phyloP scores from a whole-genome alignment of 306 rosid genomes.

The Ochetophila trinervis region DNA sequence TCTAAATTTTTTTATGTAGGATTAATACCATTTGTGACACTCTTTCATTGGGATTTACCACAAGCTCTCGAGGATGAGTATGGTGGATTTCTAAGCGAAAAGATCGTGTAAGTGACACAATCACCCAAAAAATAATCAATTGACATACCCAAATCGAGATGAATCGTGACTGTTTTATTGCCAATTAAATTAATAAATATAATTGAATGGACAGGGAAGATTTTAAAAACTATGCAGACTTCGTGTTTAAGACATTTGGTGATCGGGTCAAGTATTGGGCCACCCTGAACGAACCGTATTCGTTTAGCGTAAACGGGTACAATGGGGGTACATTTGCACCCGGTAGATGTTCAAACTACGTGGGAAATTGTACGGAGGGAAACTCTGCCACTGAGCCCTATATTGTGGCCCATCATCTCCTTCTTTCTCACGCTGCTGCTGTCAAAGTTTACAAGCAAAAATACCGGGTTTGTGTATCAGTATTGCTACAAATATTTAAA shows the following conservation, averaged over 20 bases:
- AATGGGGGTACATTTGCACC: conserved; percentile 35
- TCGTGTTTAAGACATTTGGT: conserved; percentile 42
- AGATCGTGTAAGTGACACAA: conserved; percentile 29
- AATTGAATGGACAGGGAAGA: conserved; percentile 26
- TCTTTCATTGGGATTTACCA: conserved; percentile 40
- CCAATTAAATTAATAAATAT: conserved; percentile 16
- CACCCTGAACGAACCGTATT: conserved; percentile 40
- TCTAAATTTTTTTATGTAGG: conserved; percentile 12
- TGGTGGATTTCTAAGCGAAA: conserved; percentile 27
- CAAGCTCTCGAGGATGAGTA: conserved; percentile 44
- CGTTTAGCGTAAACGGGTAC: conserved; percentile 23
- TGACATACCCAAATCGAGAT: too few relatives aligned
- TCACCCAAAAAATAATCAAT: conserved; percentile 7
- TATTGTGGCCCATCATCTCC: conserved; percentile 40
- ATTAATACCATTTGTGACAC: conserved; percentile 34
- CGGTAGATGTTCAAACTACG: conserved; percentile 37
- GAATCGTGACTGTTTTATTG: too few relatives aligned
- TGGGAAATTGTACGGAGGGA: conserved; percentile 25
- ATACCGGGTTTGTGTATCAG: conserved; percentile 38
- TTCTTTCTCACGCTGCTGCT: conserved; percentile 45
- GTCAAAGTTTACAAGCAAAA: conserved; percentile 35
- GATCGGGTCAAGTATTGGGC: conserved; percentile 42
- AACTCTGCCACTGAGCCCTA: conserved; percentile 55
- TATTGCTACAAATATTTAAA: too few relatives aligned
- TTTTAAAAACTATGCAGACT: conserved; percentile 25